Percentiles rank a stretch among this genome's conserved stretches.
These are phyloP conservation scores for Apiotrichum mycotoxinovorans DNA, from an alignment of 1,284 basidiomycete species.

Conservation along the genomic window DNA sequence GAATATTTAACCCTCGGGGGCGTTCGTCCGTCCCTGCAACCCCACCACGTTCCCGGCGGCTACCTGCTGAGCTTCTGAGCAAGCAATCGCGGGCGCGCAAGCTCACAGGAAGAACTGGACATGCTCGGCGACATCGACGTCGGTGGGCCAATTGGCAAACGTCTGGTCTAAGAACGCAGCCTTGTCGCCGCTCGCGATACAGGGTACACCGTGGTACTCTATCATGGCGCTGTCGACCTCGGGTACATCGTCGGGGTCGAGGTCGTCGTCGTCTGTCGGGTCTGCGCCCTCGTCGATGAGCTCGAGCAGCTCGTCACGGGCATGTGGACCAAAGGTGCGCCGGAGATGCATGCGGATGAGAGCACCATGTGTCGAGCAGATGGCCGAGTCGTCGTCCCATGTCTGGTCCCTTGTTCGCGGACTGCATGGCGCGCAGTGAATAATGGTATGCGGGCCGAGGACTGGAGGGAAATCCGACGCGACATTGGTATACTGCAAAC, in stretches of 20 bases:
- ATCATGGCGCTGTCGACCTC: conserved; percentile 1
- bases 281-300: conserved; percentile 19
- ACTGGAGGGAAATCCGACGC: conserved; percentile 13
- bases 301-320: conserved; percentile 15
- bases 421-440: conserved; percentile 12
- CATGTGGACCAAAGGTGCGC: conserved; percentile 5
- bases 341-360: conserved; percentile 20
- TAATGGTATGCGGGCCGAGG: conserved; percentile 8
- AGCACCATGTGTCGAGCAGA: conserved; percentile 7
- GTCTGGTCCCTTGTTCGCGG: background rate
- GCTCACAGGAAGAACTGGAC: conserved; percentile 12
- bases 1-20: too few relatives aligned
- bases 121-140: conserved; percentile 9
- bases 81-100: too few relatives aligned
- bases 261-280: conserved; percentile 19
- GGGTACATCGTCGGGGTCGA: conserved; percentile 16
- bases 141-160: conserved; percentile 13
- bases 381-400: background rate
- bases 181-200: conserved; percentile 9
- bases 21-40: too few relatives aligned
- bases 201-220: conserved; percentile 17
- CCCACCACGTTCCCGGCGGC: too few relatives aligned
- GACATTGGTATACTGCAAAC: conserved; percentile 12
- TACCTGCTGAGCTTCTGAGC: too few relatives aligned
- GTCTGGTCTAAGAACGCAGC: conserved; percentile 13